Evolutionary conservation across 495 filamentous ascomycete genomes (phyloP).

Genomic region (Podospora didyma): DNA sequence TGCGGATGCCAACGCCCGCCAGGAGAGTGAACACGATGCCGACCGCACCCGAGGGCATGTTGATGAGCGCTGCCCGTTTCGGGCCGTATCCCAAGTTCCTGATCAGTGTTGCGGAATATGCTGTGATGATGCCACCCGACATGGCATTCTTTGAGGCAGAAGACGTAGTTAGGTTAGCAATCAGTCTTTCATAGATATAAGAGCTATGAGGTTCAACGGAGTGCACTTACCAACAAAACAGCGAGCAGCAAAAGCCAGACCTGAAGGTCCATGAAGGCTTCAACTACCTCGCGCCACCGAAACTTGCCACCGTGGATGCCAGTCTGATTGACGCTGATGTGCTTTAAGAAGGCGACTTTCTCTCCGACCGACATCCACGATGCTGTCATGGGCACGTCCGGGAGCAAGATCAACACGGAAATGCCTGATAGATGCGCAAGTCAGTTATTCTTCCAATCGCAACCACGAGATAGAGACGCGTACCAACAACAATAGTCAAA

Average conservation of each 20-base stretch:
- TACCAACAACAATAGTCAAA: conserved; percentile 41
- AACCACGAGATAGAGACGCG: too few species aligned
- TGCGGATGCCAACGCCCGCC: conserved; percentile 41
- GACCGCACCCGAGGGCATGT: conserved; percentile 55
- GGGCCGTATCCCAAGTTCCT: conserved; percentile 50
- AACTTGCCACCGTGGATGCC: conserved; percentile 54
- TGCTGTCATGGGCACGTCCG: conserved; percentile 50
- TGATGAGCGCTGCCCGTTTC: conserved; percentile 52
- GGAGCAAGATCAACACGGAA: conserved; percentile 40
- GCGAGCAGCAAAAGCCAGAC: too few species aligned
- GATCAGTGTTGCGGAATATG: conserved; percentile 60
- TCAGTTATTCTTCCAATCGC: too few species aligned
- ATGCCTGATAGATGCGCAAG: too few species aligned
- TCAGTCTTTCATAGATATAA: too few species aligned
- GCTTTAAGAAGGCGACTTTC: conserved; percentile 41
- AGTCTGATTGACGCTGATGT: conserved; percentile 38
- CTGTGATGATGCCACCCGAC: conserved; percentile 58
- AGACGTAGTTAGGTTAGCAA: too few species aligned
- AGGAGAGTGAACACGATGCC: conserved; percentile 52
- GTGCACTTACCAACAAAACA: too few species aligned
- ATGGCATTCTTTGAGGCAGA: conserved; percentile 25
- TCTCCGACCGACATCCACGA: conserved; percentile 46
- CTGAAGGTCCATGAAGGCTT: too few species aligned
- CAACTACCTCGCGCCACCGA: conserved; percentile 21
- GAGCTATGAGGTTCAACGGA: too few species aligned